phyloP scores from a whole-genome alignment of 2,329 filamentous ascomycete genomes.

The Aspergillus fumigatus region DNA sequence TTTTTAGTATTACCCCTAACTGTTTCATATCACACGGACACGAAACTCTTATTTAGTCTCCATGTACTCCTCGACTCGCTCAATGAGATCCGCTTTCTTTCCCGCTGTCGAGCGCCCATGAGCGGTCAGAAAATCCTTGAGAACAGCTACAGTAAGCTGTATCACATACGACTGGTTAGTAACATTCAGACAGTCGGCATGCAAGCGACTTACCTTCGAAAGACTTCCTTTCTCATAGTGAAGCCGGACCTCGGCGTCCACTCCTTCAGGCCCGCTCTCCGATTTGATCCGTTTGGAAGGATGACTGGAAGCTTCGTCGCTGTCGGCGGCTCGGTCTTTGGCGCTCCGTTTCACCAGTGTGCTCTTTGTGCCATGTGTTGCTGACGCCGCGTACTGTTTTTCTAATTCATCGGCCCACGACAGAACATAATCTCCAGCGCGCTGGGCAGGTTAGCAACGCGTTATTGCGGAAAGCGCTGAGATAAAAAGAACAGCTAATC shows the following conservation, averaged over 20 bases:
- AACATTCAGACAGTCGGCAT: not conserved
- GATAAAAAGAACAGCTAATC: not conserved
- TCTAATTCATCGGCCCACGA: constrained; percentile 71
- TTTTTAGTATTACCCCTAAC: not conserved
- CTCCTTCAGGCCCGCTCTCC: constrained; percentile 20
- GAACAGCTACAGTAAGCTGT: constrained; percentile 42
- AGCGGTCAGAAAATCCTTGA: constrained; percentile 45
- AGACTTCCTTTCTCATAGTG: constrained; percentile 42
- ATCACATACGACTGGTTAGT: not conserved
- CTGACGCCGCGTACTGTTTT: constrained; percentile 48
- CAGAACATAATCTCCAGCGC: constrained; percentile 71
- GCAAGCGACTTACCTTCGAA: constrained; percentile 30
- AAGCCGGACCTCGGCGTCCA: constrained; percentile 37
- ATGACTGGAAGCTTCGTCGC: constrained; percentile 22
- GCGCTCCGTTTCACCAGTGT: constrained; percentile 46
- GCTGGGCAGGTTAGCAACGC: constrained; percentile 31
- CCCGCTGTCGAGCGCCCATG: constrained; percentile 41
- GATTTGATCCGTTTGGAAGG: constrained; percentile 46
- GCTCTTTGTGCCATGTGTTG: constrained; percentile 38
- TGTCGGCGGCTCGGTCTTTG: constrained; percentile 21
- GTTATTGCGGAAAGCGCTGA: no score
- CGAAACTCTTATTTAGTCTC: constrained; percentile 35
- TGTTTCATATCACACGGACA: not conserved
- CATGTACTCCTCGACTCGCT: constrained; percentile 46
- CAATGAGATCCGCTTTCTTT: constrained; percentile 50